Conservation (phyloP, 352 stramenopile genomes). For the Pythium folliculosum region DNA sequence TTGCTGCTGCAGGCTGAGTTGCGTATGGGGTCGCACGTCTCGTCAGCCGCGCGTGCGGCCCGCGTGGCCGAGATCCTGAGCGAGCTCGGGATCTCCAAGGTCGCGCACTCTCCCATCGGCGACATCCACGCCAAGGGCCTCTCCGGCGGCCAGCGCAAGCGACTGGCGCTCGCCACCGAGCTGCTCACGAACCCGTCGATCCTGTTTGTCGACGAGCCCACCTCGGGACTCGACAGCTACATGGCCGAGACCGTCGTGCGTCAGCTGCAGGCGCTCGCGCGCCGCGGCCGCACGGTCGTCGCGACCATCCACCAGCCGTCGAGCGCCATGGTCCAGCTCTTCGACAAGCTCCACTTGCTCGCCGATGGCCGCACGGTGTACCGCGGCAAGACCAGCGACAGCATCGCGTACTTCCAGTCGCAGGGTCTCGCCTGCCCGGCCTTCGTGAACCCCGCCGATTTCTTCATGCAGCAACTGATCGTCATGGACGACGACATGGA, state of each 20-base stretch:
- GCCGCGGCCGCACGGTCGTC: slow-evolving; percentile 81
- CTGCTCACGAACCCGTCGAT: slow-evolving; percentile 78
- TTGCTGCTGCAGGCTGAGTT: slow-evolving; percentile 84
- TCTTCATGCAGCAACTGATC: slow-evolving; percentile 60
- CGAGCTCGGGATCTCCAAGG: slow-evolving; percentile 61
- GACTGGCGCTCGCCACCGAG: slow-evolving; percentile 81
- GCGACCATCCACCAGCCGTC: slow-evolving; percentile 69
- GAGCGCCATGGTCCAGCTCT: slow-evolving; percentile 56
- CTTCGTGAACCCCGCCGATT: slow-evolving; percentile 68
- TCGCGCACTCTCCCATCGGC: slow-evolving; percentile 61
- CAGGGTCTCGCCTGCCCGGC: slow-evolving; percentile 52
- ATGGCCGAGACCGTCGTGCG: slow-evolving; percentile 34
- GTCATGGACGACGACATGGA: slow-evolving; percentile 49
- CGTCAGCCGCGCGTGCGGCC: slow-evolving; percentile 32
- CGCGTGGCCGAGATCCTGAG: slow-evolving; percentile 57
- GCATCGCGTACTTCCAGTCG: slow-evolving; percentile 57
- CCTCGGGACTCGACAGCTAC: slow-evolving; percentile 61
- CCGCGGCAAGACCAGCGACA: slow-evolving; percentile 55
- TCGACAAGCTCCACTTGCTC: slow-evolving; percentile 61
- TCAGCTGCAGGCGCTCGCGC: slow-evolving; percentile 46
- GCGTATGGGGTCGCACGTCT: slow-evolving; percentile 40
- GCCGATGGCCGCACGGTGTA: slow-evolving; percentile 82
- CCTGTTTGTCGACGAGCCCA: slow-evolving; percentile 87
- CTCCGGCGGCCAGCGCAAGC: slow-evolving; percentile 46
- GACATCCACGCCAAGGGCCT: slow-evolving; percentile 20